Base-by-base conservation (phyloP, 139 green algal genomes). In the Chlorella sp. region DNA sequence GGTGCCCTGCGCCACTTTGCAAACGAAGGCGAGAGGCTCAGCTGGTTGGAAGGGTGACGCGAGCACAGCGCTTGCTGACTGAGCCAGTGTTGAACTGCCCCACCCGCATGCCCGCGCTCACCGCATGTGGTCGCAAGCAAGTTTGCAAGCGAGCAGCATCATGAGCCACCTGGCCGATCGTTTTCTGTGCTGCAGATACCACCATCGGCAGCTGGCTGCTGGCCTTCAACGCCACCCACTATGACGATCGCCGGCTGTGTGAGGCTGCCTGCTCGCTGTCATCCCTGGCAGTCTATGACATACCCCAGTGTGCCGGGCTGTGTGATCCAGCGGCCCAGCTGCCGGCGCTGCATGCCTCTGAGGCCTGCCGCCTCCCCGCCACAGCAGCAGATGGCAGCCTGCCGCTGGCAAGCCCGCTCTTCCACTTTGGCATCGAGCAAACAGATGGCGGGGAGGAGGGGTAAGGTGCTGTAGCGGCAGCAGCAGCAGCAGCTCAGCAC, bases 161-260 rank as follows among this genome's bases (percentile, higher is more conserved):
- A 69, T 16, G n/a, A 6, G 16, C 41, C 28, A 13, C 4, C 32
- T 70, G 7, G 7, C 72, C n/a, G n/a, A n/a, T n/a, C n/a, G n/a
- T n/a, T n/a, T n/a, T n/a, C n/a, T n/a, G n/a, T n/a, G n/a, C 6
- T 38, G 81, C 85, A 93, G 93, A 96, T 68, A 89, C 92, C 6
- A 94, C 91, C 1, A 43, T 96, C 26, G 93, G 93, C 24, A 41
- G 48, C 36, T 96, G 93, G 93, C 92, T 96, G 89, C 81, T 95
- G 51, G 90, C 92, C 1, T 88, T 96, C 51, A 93, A 96, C 73
- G 76, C 90, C 28, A 92, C 86, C 22, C 88, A 93, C 79, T 85
- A 89, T 43, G 93, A 96, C 70, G 93, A 96, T 73, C 85, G 91
- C 24, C 81, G 93, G 2, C 72, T 96, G 76, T 96, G 93, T 65